Base-by-base conservation (phyloP, 75 land plant genomes). In the Picea sitchensis region DNA sequence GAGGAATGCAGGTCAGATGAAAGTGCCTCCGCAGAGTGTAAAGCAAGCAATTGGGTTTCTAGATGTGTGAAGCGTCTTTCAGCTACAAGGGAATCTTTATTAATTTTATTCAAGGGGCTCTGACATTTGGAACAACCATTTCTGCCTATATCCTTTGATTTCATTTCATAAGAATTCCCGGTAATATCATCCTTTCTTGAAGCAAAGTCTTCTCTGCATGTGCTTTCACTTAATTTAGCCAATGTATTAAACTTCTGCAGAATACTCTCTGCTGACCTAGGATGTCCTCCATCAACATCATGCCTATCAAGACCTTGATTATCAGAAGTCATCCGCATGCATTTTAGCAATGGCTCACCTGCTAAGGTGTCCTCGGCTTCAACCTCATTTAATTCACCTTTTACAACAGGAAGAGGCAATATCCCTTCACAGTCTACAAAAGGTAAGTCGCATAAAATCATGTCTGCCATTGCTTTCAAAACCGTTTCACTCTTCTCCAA, bases 401-500 rank as follows among this genome's bases (percentile, higher is more conserved):
- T 41, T 4, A 38, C 73, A 69, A 41, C 21, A 4, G 51, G 41
- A 15, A 36, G 23, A 69, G 51, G 21, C 41, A 69, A 6, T 41
- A 69, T 69, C 73, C 73, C 73, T 18, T 69, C 73, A 69, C 31
- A 69, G 6, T 69, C 73, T 38, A 69, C 73, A 41, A 69, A 69
- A 21, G 73, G 73, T 47, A 41, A 69, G 51, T 69, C 73, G 17
- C n/a, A 18, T 69, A 41, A 41, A 41, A 18, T 41, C 17, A n/a
- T 69, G 41, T 41, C 20, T n/a, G 12, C 47, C 5, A 20, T 69
- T 41, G 41, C n/a, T 71, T 71, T 44, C n/a, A 20, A 18, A 71
- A 18, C 3, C 9, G 51, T 71, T n/a, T 71, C 73, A 41, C 21
- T 71, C 12, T 71, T n/a, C 38, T 71, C 73, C 54, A 71, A 41